A percentile compares a stretch with the other conserved stretches of the same genome.
Conservation (phyloP, 139 green algal species). For the Tetraselmis chui region DNA sequence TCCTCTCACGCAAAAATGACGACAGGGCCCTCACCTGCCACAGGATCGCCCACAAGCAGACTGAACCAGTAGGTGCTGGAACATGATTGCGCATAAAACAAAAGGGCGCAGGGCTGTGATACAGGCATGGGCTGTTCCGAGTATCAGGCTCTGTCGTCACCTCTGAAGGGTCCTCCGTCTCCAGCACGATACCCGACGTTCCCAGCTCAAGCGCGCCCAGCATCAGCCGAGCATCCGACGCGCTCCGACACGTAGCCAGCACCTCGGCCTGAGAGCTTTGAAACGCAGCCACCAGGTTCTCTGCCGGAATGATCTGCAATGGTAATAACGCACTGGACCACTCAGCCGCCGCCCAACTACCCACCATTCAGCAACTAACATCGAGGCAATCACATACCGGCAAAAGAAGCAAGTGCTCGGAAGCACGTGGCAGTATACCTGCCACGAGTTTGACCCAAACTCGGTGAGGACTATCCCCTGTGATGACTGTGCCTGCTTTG, state of each 20-base stretch:
- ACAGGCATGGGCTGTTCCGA: too few species aligned
- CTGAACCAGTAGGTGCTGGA: too few species aligned
- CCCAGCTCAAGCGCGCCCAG: slow-evolving; percentile 75
- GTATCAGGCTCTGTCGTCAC: too few species aligned
- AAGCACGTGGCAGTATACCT: too few species aligned
- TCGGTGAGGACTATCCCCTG: neutral
- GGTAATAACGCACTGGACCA: too few species aligned
- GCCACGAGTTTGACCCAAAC: neutral
- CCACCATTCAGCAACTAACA: slow-evolving; percentile 7
- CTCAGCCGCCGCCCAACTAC: too few species aligned
- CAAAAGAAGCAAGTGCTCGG: too few species aligned
- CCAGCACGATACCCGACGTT: slow-evolving; percentile 70
- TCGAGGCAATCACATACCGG: neutral
- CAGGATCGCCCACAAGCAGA: too few species aligned
- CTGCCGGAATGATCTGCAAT: slow-evolving; percentile 85
- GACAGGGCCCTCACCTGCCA: neutral
- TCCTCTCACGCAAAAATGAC: neutral
- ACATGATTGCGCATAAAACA: too few species aligned
- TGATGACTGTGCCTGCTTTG: neutral
- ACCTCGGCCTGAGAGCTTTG: slow-evolving; percentile 28
- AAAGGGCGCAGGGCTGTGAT: too few species aligned
- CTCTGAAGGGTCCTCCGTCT: slow-evolving; percentile 53
- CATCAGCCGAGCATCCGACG: slow-evolving; percentile 49
- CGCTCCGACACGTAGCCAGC: slow-evolving; percentile 39
- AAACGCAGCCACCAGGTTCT: slow-evolving; percentile 85